Evolutionary conservation across 192 early-diverging fungal genomes (phyloP).

Genomic region (Gonapodya sp.): DNA sequence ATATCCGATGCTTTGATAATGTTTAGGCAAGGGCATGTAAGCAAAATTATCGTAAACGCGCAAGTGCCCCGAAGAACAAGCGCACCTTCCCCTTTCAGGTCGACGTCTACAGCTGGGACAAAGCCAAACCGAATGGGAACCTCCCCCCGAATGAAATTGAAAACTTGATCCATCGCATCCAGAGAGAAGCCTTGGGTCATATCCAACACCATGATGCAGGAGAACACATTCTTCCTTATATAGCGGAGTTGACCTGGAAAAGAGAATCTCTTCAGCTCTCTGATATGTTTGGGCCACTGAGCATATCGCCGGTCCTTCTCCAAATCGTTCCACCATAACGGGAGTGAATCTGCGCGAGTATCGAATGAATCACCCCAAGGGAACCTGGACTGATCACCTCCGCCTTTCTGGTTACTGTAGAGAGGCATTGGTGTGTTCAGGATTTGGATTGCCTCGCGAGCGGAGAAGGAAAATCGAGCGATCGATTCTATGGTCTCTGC

Average conservation of each 20-base stretch:
- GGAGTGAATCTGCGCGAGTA: conserved; percentile 51
- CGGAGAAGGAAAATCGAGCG: not conserved
- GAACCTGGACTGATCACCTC: not conserved
- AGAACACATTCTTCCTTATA: conserved; percentile 69
- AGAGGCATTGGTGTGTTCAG: conserved; percentile 9
- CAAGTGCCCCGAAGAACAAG: too few relatives aligned
- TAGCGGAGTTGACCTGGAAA: conserved; percentile 64
- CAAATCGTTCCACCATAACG: conserved; percentile 85
- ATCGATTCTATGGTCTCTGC: not conserved
- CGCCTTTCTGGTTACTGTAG: not conserved
- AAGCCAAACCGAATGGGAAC: conserved; percentile 84
- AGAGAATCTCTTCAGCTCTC: conserved; percentile 46
- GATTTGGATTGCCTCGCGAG: not conserved
- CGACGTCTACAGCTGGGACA: conserved; percentile 49
- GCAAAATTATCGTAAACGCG: not conserved
- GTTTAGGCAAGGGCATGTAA: too few relatives aligned
- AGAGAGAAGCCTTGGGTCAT: conserved; percentile 46
- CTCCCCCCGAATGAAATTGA: conserved; percentile 49
- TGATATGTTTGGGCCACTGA: conserved; percentile 48
- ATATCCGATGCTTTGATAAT: not conserved
- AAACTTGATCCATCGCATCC: conserved; percentile 45
- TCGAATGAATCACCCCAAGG: conserved; percentile 59
- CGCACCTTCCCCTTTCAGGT: not conserved
- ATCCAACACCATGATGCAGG: conserved; percentile 64
- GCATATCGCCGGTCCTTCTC: conserved; percentile 71